Percentiles rank a stretch among this genome's conserved stretches.
These are phyloP conservation scores for Plantago ovata DNA, from an alignment of 257 asterid genomes.

Conservation along the genomic window DNA sequence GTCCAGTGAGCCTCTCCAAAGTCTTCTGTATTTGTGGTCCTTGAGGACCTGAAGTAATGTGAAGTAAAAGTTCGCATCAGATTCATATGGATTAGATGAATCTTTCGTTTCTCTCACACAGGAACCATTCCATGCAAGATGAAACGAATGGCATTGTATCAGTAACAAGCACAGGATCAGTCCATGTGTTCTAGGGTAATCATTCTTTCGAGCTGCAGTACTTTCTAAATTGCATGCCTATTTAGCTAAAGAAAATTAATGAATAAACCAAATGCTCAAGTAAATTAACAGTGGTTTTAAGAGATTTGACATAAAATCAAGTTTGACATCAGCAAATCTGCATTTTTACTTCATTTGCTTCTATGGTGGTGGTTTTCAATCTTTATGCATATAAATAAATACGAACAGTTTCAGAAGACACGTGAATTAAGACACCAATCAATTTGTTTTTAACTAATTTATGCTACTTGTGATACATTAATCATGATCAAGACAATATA, in stretches of 20 bases:
- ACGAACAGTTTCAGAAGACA: constrained; percentile 3
- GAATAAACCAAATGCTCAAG: neutral
- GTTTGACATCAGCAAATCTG: neutral
- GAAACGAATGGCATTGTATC: neutral
- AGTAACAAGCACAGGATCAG: constrained; percentile 1
- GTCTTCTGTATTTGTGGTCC: constrained; percentile 77
- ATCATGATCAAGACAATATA: too few species aligned
- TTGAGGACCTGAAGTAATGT: constrained; percentile 61
- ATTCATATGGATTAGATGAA: neutral
- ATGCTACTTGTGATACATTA: too few species aligned
- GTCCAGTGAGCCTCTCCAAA: constrained; percentile 81
- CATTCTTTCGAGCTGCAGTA: neutral
- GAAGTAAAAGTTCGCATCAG: constrained; percentile 1
- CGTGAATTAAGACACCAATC: constrained; percentile 4
- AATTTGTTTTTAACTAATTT: neutral
- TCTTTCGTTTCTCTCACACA: neutral
- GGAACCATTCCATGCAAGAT: neutral
- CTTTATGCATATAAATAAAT: too few species aligned
- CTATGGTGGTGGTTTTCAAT: too few species aligned
- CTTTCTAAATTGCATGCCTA: neutral
- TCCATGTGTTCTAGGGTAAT: neutral
- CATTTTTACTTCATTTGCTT: too few species aligned
- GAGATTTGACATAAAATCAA: neutral
- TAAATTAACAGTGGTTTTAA: too few species aligned
- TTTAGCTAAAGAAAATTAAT: neutral